These are phyloP conservation scores for Ilyonectria sp. DNA, from an alignment of 2,329 filamentous ascomycete genomes.

Conservation along the genomic window DNA sequence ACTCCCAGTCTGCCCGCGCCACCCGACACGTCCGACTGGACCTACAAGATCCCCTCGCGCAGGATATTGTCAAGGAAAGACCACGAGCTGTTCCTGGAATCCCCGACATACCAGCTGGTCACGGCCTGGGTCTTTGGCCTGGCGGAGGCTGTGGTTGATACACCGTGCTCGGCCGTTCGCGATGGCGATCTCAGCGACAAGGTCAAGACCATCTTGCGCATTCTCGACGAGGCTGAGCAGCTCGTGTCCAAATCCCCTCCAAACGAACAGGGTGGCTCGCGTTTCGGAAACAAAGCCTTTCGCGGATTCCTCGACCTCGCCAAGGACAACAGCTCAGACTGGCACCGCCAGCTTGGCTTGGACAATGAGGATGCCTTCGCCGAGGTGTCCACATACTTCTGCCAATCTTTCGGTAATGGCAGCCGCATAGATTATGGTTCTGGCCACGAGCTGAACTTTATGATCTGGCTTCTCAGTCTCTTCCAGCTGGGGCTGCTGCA, in stretches of 20 bases:
- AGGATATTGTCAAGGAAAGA: constrained; percentile 87
- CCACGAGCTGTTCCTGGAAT: constrained; percentile 85
- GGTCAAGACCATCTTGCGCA: constrained; percentile 75
- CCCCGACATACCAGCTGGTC: constrained; percentile 82
- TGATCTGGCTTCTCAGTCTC: constrained; percentile 96
- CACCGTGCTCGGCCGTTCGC: constrained; percentile 73
- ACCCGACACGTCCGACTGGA: constrained; percentile 71
- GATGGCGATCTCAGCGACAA: constrained; percentile 72
- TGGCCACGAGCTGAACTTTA: constrained; percentile 97
- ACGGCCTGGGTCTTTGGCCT: constrained; percentile 89
- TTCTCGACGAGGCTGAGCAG: constrained; percentile 79
- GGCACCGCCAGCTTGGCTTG: constrained; percentile 76
- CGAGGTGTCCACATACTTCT: constrained; percentile 86
- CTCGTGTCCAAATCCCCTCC: constrained; percentile 81
- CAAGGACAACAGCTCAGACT: constrained; percentile 67
- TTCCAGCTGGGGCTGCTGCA: constrained; percentile 81
- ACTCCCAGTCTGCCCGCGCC: constrained; percentile 82
- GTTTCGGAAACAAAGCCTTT: constrained; percentile 96
- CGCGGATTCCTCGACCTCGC: constrained; percentile 83
- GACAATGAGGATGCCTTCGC: constrained; percentile 67
- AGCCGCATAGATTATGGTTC: constrained; percentile 96
- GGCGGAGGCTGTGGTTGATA: constrained; percentile 83
- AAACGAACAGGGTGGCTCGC: constrained; percentile 87
- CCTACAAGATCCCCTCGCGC: constrained; percentile 78
- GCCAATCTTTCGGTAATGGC: constrained; percentile 88